Base-by-base conservation (phyloP, 495 filamentous ascomycete genomes). In the Xylaria scruposa region DNA sequence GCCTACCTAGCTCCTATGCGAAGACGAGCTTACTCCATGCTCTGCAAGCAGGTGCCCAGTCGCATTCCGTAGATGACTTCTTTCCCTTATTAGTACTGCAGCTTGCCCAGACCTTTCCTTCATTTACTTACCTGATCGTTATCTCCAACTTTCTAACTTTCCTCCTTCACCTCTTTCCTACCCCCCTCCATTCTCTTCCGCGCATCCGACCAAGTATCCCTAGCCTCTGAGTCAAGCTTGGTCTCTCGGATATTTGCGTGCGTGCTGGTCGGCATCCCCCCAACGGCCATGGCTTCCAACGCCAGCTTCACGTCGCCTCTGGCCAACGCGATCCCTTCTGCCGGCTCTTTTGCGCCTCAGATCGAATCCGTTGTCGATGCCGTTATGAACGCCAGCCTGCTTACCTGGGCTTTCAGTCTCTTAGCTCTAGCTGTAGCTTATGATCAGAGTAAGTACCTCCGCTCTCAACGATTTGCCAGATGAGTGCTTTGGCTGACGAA, bases 291-390 rank as follows among this genome's bases (percentile, higher is more conserved):
- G 91, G 88, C 86, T 75, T 81, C 86, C 63, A 93, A 92, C 78
- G 89, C 86, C 82, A 92, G 87, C 82, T 92, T 94, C 75, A 87
- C 89, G 75, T 96, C 93, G 83, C 92, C 92, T 15, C 80, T 91
- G 76, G 93, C 93, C 71, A 90, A 91, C 81, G 88, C 90, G 74
- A 84, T 87, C 75, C 81, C 84, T 70, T 82, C 86, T 68, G 81
- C 78, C 63, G 80, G 74, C 56, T 76, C 72, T 68, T 66, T 86
- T n/a, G 79, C 82, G 51, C 81, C 77, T 53, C 82, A 83, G 67
- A 72, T 85, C 67, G 84, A 86, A 71, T 80, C 76, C 68, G 75
- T 84, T 38, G 46, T 86, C 73, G 83, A 83, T 24, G 78, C 81
- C 26, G 75, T 86, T 67, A 76, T 83, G 26, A 88, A 88, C 63